Conservation (phyloP, 495 filamentous ascomycete genomes). For the Aspergillus panamensis region DNA sequence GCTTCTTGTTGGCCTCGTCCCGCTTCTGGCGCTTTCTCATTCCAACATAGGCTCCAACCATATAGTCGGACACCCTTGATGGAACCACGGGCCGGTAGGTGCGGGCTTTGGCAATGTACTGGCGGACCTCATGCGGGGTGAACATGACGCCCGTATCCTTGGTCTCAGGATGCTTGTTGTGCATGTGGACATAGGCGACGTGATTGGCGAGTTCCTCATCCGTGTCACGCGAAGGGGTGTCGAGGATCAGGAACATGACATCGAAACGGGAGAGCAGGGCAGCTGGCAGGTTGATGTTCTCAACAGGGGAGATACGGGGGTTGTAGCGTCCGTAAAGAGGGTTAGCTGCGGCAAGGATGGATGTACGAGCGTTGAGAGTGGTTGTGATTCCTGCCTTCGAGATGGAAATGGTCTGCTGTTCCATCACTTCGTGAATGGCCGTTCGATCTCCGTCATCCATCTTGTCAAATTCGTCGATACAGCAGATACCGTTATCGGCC, state of each 20-base stretch:
- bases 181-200: constrained; percentile 96
- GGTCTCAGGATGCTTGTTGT: constrained; percentile 86
- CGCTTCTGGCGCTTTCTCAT: constrained; percentile 84
- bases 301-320: constrained; percentile 89
- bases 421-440: constrained; percentile 99
- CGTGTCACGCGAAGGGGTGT: constrained; percentile 79
- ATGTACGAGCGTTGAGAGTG: constrained; percentile 91
- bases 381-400: constrained; percentile 98
- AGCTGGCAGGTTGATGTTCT: constrained; percentile 97
- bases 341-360: constrained; percentile 97
- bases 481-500: constrained; percentile 98
- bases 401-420: constrained; percentile 98
- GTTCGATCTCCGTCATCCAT: constrained; percentile 97
- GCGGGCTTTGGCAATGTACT: constrained; percentile 91
- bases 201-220: constrained; percentile 94
- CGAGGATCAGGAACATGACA: constrained; percentile 91
- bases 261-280: constrained; percentile 96
- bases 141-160: constrained; percentile 67
- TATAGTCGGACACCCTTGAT: constrained; percentile 82
- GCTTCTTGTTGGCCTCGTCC: constrained; percentile 81
- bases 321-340: constrained; percentile 98
- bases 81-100: constrained; percentile 83
- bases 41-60: constrained; percentile 91
- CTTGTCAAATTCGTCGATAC: constrained; percentile 99
- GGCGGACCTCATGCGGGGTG: constrained; percentile 84